Evolutionary conservation across 345 rosid genomes (phyloP).

Genomic region (Clausena lansium): DNA sequence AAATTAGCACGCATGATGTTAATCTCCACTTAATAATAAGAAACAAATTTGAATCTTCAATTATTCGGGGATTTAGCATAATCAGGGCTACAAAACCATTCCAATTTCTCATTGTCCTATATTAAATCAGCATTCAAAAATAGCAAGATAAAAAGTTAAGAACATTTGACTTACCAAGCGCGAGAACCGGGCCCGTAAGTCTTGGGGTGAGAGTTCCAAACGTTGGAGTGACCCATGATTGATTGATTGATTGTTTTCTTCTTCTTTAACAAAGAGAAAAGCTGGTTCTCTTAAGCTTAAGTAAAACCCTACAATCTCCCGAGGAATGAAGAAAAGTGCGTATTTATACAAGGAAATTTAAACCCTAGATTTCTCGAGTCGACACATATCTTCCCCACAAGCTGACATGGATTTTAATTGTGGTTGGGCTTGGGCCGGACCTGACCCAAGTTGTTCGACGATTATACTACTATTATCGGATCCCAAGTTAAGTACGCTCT

Average conservation of each 20-base stretch:
- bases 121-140: not conserved
- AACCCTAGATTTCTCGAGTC: not conserved
- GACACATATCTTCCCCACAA: not conserved
- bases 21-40: not conserved
- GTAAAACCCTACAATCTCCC: conserved; percentile 11
- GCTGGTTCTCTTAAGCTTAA: conserved; percentile 32
- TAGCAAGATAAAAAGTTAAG: no score
- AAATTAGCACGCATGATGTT: not conserved
- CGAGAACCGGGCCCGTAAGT: conserved; percentile 59
- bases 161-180: conserved; percentile 31
- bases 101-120: not conserved
- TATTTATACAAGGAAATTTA: not conserved
- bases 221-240: conserved; percentile 54
- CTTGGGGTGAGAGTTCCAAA: conserved; percentile 63
- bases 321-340: not conserved
- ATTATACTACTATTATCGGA: rapidly evolving
- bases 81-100: not conserved
- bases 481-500: no score
- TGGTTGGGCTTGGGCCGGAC: not conserved
- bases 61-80: not conserved
- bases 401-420: no score
- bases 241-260: conserved; percentile 10
- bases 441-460: not conserved
- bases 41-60: not conserved
- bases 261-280: not conserved